Evolutionary conservation across 2,329 filamentous ascomycete species (phyloP), one percentile per base, ranked within the genome.

Genomic region (Microdochium bolleyi): DNA sequence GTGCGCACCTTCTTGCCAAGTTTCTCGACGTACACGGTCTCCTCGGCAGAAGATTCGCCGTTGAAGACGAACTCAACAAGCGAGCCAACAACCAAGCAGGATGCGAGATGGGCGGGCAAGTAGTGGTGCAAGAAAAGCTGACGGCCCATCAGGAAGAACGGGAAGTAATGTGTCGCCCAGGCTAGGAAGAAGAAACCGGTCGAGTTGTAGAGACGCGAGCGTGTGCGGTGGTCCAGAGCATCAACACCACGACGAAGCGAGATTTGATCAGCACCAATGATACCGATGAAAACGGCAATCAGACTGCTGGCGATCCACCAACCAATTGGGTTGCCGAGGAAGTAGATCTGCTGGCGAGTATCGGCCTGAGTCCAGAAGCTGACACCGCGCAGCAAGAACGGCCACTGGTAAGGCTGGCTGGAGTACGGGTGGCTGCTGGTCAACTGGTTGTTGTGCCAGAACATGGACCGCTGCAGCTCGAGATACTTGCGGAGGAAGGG

Each of bases 361-460:
- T 95, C 89, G 68, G 89, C 91, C 68, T 97, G 88, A 9, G 94
- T 99, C 94, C 94, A 99, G 85, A 99, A 99, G 72, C 91, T 96
- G 61, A 99, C 92, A 72, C 94, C 94, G 27, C 94, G 87, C 53
- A 99, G 83, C 66, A 99, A 79, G 82, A 99, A 97, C 1, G 94
- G 94, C 94, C 94, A 99, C 66, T 95, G 89, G 74, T 95, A 94
- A 7, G 94, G 94, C 67, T 92, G 87, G 62, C 90, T 96, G 44
- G 94, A 83, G 69, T 99, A 99, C 1, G 94, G 94, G 70, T 99
- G 94, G 67, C 89, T 95, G 74, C 91, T 95, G 48, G 94, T 99
- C 66, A 99, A 77, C 63, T 95, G 92, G 71, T 92, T 97, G 80
- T 99, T 99, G 79, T 99, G 94, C 80, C 88, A 92, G 80, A 99